Evolutionary conservation across 2,329 filamentous ascomycete genomes (phyloP).

Genomic region (Penicillium sp.): DNA sequence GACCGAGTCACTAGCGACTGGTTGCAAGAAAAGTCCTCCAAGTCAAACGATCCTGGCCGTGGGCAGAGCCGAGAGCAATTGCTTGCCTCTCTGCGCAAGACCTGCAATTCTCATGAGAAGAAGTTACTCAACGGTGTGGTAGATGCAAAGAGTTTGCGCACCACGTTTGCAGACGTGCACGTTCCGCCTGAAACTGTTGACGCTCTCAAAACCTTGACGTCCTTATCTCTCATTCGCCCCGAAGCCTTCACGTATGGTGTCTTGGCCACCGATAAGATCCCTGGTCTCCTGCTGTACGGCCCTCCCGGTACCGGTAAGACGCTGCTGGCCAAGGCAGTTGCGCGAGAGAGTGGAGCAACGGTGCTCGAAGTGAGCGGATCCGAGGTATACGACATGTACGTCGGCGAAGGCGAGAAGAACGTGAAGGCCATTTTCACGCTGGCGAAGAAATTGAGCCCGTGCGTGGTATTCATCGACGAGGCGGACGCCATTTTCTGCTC

Average conservation of each 20-base stretch:
- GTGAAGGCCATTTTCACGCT: conserved; percentile 88
- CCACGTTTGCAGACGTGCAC: conserved; percentile 85
- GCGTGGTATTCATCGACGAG: conserved; percentile 96
- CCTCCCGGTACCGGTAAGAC: conserved; percentile 72
- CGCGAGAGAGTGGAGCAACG: conserved; percentile 66
- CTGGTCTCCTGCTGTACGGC: conserved; percentile 83
- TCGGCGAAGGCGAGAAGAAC: conserved; percentile 95
- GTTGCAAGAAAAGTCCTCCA: conserved; percentile 38
- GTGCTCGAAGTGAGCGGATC: conserved; percentile 85
- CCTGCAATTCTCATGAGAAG: conserved; percentile 76
- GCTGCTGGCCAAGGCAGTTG: conserved; percentile 64
- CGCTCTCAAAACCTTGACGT: conserved; percentile 84
- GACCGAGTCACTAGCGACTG: conserved; percentile 42
- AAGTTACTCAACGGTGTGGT: conserved; percentile 80
- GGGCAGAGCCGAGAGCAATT: conserved; percentile 43
- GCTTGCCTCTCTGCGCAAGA: conserved; percentile 56
- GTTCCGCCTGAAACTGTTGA: conserved; percentile 80
- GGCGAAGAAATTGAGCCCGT: conserved; percentile 86
- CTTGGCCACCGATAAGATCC: conserved; percentile 84
- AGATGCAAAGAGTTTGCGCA: conserved; percentile 77
- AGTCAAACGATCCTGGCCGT: conserved; percentile 33
- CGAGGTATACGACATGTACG: conserved; percentile 93
- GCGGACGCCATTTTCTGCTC: conserved; percentile 89
- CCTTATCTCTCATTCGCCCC: conserved; percentile 79
- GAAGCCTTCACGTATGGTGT: conserved; percentile 98